Evolutionary conservation across 192 early-diverging fungal genomes (phyloP).

Genomic region (Coemansia sp.): DNA sequence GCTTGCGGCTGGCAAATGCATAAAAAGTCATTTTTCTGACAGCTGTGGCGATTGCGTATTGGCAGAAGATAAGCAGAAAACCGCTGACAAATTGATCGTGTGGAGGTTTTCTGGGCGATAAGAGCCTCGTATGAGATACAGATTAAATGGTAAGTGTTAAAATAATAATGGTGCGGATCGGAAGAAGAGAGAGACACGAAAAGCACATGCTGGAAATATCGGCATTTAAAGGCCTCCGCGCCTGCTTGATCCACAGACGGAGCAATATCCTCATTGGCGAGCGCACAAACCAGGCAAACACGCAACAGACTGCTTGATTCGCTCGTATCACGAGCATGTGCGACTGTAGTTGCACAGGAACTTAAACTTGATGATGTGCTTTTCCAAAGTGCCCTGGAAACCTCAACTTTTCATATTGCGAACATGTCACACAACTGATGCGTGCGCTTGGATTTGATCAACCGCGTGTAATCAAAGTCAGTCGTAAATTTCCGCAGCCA

Average conservation of each 20-base stretch:
- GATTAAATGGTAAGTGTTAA: not conserved
- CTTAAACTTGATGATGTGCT: not conserved
- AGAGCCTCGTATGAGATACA: not conserved
- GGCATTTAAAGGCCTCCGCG: not conserved
- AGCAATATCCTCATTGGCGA: not conserved
- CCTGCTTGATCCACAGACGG: not conserved
- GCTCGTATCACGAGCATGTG: not conserved
- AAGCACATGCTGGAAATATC: not conserved
- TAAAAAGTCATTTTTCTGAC: not conserved
- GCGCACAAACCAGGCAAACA: not conserved
- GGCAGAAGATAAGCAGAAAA: slow-evolving; percentile 7
- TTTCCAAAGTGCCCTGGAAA: too few relatives aligned
- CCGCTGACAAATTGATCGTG: not conserved
- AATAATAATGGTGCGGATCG: not conserved
- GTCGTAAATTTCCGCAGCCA: not conserved
- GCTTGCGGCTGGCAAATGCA: not conserved
- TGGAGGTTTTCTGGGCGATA: not conserved
- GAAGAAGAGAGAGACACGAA: not conserved
- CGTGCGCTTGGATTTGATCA: too few relatives aligned
- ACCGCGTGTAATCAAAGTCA: too few relatives aligned
- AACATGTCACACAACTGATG: too few relatives aligned
- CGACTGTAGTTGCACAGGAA: not conserved
- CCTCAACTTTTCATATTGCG: too few relatives aligned
- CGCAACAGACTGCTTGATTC: not conserved
- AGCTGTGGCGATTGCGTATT: slow-evolving; percentile 23